Evolutionary conservation across 2,329 filamentous ascomycete species (phyloP).

Genomic region (Penicillium sp.): DNA sequence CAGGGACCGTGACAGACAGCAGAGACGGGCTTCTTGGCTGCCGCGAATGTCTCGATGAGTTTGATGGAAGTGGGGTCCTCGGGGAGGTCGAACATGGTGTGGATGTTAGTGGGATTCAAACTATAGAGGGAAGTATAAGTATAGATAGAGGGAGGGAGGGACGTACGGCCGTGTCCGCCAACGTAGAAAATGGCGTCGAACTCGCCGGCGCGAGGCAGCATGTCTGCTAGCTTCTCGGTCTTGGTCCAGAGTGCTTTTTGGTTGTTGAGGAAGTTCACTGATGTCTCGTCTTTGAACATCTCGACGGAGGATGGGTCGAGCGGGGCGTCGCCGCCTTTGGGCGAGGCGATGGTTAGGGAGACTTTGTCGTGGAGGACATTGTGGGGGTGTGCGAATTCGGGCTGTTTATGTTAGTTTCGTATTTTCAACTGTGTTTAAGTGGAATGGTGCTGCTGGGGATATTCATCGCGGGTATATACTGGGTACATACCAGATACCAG

Average conservation of each 20-base stretch:
- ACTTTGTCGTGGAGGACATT: conserved; percentile 52
- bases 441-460: background rate
- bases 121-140: too few species aligned
- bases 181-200: conserved; percentile 62
- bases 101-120: conserved; percentile 1
- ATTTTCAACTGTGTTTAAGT: too few species aligned
- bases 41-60: conserved; percentile 47
- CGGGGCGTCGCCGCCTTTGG: conserved; percentile 57
- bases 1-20: conserved; percentile 49
- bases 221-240: conserved; percentile 54
- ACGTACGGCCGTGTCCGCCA: conserved; percentile 54
- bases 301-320: conserved; percentile 57
- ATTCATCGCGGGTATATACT: background rate
- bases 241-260: conserved; percentile 59
- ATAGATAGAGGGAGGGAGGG: background rate
- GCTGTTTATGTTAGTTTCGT: conserved; percentile 30
- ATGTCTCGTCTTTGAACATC: conserved; percentile 52
- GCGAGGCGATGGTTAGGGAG: conserved; percentile 57
- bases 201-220: conserved; percentile 53
- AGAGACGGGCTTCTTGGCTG: conserved; percentile 46
- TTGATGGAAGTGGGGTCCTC: conserved; percentile 39
- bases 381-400: conserved; percentile 61
- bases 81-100: conserved; percentile 49
- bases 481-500: conserved; percentile 60
- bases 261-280: conserved; percentile 52